Conservation (phyloP, 345 rosid species). For the Gossypium ekmanianum region DNA sequence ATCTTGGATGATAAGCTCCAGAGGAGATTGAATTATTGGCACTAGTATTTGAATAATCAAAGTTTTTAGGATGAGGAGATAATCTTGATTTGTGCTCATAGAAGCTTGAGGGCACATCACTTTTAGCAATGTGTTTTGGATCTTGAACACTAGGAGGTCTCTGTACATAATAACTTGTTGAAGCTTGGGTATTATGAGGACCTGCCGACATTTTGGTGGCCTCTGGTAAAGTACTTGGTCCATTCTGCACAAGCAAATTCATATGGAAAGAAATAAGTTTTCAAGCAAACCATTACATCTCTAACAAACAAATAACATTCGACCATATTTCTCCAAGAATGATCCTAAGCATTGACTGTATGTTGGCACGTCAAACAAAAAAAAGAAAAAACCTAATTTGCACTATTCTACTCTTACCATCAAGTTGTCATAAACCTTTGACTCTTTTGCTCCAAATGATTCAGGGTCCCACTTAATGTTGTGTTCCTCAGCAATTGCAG, state of each 20-base stretch:
- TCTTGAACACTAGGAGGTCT: conserved; percentile 36
- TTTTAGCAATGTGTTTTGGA: conserved; percentile 33
- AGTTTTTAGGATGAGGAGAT: conserved; percentile 32
- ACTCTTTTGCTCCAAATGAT: conserved; percentile 50
- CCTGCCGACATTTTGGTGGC: conserved; percentile 26
- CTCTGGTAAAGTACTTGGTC: conserved; percentile 44
- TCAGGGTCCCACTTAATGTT: conserved; percentile 70
- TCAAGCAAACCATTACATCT: conserved; percentile 15
- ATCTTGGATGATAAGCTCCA: conserved; percentile 26
- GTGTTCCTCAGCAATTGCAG: conserved; percentile 77
- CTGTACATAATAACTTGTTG: conserved; percentile 19
- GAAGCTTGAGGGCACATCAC: conserved; percentile 24
- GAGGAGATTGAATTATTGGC: conserved; percentile 14
- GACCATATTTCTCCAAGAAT: neutral
- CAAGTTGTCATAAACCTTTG: conserved; percentile 48
- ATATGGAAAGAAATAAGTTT: conserved; percentile 10
- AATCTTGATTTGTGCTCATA: conserved; percentile 29
- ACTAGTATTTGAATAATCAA: conserved; percentile 26
- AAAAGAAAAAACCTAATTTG: neutral
- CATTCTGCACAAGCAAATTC: conserved; percentile 51
- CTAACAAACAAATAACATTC: neutral
- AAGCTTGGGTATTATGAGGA: conserved; percentile 36
- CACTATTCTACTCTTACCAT: conserved; percentile 37
- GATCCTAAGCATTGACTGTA: neutral
- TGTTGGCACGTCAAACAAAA: neutral